Evolutionary conservation across 2,329 filamentous ascomycete species (phyloP), one percentile per base, ranked within the genome.

Genomic region (Colletotrichum somersetense): DNA sequence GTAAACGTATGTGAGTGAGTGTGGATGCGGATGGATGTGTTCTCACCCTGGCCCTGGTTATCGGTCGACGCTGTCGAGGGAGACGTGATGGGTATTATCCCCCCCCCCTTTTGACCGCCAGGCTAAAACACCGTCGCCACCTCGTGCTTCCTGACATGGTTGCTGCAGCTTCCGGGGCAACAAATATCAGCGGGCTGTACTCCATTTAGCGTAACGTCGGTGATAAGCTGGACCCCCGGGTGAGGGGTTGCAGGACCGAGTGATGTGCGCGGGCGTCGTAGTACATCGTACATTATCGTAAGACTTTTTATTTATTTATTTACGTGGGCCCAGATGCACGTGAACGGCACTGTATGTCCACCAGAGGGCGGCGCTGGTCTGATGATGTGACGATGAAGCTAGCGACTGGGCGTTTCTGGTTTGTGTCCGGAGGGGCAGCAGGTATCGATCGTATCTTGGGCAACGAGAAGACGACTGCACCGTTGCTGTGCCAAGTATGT

Each of bases 141-240:
- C n/a, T 40, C 35, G n/a, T 42, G 55, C 38, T 58, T 38, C 55
- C 55, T 58, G n/a, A 18, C 55, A 58, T 42, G n/a, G 55, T 42
- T 58, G 55, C 55, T 26, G 55, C 55, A 42, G 55, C 35, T 42
- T 58, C 55, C 55, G 35, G 35, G 35, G 35, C 30, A 30, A 35
- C 12, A 11, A 18, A 18, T 40, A 18, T 42, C 55, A n/a, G n/a
- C 42, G 35, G 35, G 44, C 44, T n/a, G 44, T n/a, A 48, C 44
- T 48, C 55, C 16, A 14, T 26, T 42, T 2, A 57, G 55, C 33
- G 35, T 3, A 42, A 35, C 52, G 52, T 55, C 52, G 52, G 52
- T 10, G 6, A 55, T 35, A 30, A 26, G 50, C 23, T 53, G 50
- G 50, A 3, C 52, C 18, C 6, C 8, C 2, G 44, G 16, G 16